These are phyloP conservation scores for Fusarium sp. DNA, from an alignment of 2,329 filamentous ascomycete genomes.

Conservation along the genomic window DNA sequence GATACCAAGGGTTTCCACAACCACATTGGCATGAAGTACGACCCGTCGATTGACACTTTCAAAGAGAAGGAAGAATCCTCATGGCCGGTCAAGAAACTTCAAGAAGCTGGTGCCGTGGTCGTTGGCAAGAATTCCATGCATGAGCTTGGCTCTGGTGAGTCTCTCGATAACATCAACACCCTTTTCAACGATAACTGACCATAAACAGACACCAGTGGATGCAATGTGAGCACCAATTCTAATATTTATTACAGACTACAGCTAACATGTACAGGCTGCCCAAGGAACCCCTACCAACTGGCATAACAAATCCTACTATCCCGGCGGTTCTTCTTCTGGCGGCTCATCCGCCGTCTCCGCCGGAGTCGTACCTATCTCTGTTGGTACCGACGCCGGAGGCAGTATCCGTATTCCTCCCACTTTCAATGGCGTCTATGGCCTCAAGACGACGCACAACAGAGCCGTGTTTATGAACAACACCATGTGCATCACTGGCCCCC, in stretches of 20 bases:
- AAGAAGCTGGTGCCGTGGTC: constrained; percentile 80
- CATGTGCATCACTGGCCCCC: constrained; percentile 77
- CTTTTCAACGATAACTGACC: constrained; percentile 23
- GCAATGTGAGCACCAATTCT: constrained; percentile 67
- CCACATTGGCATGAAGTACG: constrained; percentile 73
- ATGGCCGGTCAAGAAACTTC: constrained; percentile 79
- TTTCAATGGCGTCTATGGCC: constrained; percentile 84
- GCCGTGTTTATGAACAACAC: constrained; percentile 68
- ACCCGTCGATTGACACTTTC: constrained; percentile 67
- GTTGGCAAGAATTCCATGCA: constrained; percentile 86
- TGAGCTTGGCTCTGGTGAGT: constrained; percentile 77
- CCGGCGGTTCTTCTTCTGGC: constrained; percentile 84
- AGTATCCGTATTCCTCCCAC: constrained; percentile 79
- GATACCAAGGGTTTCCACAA: constrained; percentile 77
- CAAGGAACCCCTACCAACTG: constrained; percentile 84
- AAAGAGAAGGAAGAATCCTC: constrained; percentile 67
- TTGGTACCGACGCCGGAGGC: constrained; percentile 83
- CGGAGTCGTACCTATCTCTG: constrained; percentile 79
- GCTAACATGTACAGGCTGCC: constrained; percentile 64
- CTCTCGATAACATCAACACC: constrained; percentile 33
- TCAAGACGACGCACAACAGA: constrained; percentile 83
- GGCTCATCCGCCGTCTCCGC: constrained; percentile 77
- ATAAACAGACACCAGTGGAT: constrained; percentile 78
- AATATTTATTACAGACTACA: not conserved
- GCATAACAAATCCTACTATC: constrained; percentile 81